Conservation (phyloP, 75 land plant species). For the Selaginella tamariscina region DNA sequence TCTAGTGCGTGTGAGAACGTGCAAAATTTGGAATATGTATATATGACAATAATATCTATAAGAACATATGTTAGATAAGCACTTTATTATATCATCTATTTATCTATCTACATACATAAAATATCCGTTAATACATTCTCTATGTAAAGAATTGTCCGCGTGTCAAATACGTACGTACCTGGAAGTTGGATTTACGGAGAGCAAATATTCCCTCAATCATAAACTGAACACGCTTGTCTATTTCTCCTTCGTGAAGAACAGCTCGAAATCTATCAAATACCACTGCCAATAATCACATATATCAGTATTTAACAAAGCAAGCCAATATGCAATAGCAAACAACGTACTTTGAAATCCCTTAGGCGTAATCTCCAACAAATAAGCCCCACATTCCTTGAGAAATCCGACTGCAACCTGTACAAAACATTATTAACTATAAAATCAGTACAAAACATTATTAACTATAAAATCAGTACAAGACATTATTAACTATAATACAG, state of each 20-base stretch:
- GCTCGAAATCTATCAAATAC: slow-evolving; percentile 89
- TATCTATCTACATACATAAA: no score
- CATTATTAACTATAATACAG: not conserved
- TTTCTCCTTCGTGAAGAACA: slow-evolving; percentile 91
- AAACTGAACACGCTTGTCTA: slow-evolving; percentile 85
- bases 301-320: slow-evolving; percentile 38
- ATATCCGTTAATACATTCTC: no score
- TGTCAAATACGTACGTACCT: slow-evolving; percentile 31
- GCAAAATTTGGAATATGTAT: no score
- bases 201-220: slow-evolving; percentile 91
- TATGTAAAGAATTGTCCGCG: no score
- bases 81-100: no score
- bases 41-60: no score
- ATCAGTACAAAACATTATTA: not conserved
- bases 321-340: not conserved
- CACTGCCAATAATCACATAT: slow-evolving; percentile 22
- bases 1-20: no score
- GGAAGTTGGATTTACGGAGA: slow-evolving; percentile 71
- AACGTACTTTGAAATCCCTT: slow-evolving; percentile 27
- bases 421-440: slow-evolving; percentile 5
- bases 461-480: not conserved
- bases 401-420: slow-evolving; percentile 56
- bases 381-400: slow-evolving; percentile 81
- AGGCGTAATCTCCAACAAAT: slow-evolving; percentile 66
- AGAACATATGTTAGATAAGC: no score